These are phyloP conservation scores for Lichtheimia ramosa DNA, from an alignment of 371 early-diverging fungal genomes.

Conservation along the genomic window DNA sequence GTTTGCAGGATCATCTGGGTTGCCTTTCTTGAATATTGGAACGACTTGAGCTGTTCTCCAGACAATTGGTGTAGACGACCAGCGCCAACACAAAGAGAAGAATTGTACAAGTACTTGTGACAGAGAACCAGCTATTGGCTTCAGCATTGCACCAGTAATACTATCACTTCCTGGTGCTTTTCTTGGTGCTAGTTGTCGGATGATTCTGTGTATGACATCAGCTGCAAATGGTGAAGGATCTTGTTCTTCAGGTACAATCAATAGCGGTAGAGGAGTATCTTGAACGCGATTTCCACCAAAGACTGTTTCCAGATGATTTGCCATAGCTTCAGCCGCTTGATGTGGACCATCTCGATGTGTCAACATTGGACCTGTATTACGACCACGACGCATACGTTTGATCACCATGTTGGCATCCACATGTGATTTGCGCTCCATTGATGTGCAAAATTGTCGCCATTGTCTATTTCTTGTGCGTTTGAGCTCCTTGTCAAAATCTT, in stretches of 20 bases:
- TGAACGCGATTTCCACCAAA: slow-evolving; percentile 1
- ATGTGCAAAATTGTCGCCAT: slow-evolving; percentile 13
- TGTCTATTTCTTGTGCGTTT: background rate
- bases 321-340: slow-evolving; percentile 11
- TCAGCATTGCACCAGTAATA: slow-evolving; percentile 25
- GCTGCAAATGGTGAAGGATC: background rate
- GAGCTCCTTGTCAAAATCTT: background rate
- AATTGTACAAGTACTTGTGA: slow-evolving; percentile 3
- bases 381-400: slow-evolving; percentile 1
- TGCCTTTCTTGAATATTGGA: slow-evolving; percentile 26
- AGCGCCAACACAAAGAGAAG: slow-evolving; percentile 23
- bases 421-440: background rate
- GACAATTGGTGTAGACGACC: slow-evolving; percentile 14
- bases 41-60: slow-evolving; percentile 28
- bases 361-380: background rate
- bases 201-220: background rate
- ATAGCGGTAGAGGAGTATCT: background rate
- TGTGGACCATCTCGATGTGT: slow-evolving; percentile 15
- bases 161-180: slow-evolving; percentile 29
- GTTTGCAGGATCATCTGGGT: slow-evolving; percentile 10
- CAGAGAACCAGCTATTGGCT: slow-evolving; percentile 6
- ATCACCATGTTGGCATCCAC: slow-evolving; percentile 1
- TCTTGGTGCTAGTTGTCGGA: background rate
- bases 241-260: background rate
- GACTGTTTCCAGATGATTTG: slow-evolving; percentile 2